These are phyloP conservation scores for Suillus fuscotomentosus DNA, from an alignment of 768 basidiomycete genomes.

Conservation along the genomic window DNA sequence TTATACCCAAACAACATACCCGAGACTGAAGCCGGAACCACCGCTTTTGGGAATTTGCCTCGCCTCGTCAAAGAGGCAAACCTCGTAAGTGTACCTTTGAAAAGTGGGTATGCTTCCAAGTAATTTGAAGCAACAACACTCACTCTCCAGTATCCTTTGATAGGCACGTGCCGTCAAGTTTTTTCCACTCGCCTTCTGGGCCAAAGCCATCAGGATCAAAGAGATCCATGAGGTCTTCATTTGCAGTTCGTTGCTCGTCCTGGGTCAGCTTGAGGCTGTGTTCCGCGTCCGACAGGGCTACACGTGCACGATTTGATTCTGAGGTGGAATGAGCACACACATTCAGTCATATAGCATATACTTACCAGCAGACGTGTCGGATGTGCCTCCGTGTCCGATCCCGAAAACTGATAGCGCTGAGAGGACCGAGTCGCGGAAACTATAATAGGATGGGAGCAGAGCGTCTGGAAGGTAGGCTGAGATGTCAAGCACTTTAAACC, in stretches of 20 bases:
- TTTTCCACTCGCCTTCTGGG: constrained; percentile 91
- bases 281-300: constrained; percentile 64
- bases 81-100: constrained; percentile 85
- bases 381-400: constrained; percentile 40
- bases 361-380: constrained; percentile 42
- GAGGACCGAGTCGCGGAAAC: constrained; percentile 56
- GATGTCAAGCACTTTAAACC: constrained; percentile 66
- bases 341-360: neutral
- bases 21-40: constrained; percentile 72
- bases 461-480: constrained; percentile 85
- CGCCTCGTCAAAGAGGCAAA: constrained; percentile 88
- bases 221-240: constrained; percentile 61
- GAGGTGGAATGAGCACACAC: constrained; percentile 15
- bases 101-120: neutral
- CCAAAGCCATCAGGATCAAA: constrained; percentile 71
- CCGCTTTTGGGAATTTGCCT: constrained; percentile 87
- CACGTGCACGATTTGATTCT: constrained; percentile 63
- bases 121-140: constrained; percentile 33
- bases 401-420: constrained; percentile 67
- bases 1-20: constrained; percentile 51
- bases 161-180: constrained; percentile 80
- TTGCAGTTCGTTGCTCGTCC: constrained; percentile 52
- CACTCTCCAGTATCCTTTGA: constrained; percentile 88
- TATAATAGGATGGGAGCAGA: constrained; percentile 70
- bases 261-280: constrained; percentile 50